Percentiles rank a stretch among this genome's conserved stretches.
phyloP scores from a whole-genome alignment of 2,329 filamentous ascomycete species.

The Monosporascus sp. region DNA sequence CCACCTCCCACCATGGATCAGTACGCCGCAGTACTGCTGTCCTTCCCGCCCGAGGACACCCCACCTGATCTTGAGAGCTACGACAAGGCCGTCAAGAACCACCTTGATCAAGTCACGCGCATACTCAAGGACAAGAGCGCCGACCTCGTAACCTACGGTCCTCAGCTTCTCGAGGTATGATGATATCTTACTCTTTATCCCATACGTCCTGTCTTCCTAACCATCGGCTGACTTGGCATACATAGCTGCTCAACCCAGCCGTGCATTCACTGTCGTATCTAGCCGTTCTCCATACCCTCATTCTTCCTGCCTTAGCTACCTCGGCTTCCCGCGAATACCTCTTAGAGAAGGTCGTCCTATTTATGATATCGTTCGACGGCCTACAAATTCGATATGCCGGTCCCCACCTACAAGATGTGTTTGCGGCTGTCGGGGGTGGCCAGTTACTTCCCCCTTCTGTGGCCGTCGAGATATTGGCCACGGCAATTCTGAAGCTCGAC shows the following conservation, averaged over 20 bases:
- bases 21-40: slow-evolving; percentile 31
- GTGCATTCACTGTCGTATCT: slow-evolving; percentile 48
- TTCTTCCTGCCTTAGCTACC: slow-evolving; percentile 28
- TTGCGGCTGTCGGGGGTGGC: slow-evolving; percentile 34
- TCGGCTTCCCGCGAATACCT: slow-evolving; percentile 22
- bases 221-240: slow-evolving; percentile 10
- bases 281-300: slow-evolving; percentile 37
- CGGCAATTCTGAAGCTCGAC: slow-evolving; percentile 60
- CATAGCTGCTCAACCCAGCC: slow-evolving; percentile 40
- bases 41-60: slow-evolving; percentile 32
- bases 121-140: slow-evolving; percentile 29
- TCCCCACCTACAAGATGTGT: slow-evolving; percentile 34
- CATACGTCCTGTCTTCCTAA: not conserved
- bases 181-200: not conserved
- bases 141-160: slow-evolving; percentile 28
- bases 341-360: slow-evolving; percentile 36
- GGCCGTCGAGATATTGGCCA: slow-evolving; percentile 39
- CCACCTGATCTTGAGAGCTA: slow-evolving; percentile 29
- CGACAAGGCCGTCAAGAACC: slow-evolving; percentile 32
- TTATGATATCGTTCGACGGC: slow-evolving; percentile 44
- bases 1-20: slow-evolving; percentile 29
- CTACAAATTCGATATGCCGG: slow-evolving; percentile 49
- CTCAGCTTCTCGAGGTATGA: slow-evolving; percentile 36
- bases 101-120: slow-evolving; percentile 32
- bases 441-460: slow-evolving; percentile 34